Percentiles rank a stretch among this genome's conserved stretches.
Evolutionary conservation across 176 grass and related monocot species (phyloP).

Genomic region (Typha latifolia): DNA sequence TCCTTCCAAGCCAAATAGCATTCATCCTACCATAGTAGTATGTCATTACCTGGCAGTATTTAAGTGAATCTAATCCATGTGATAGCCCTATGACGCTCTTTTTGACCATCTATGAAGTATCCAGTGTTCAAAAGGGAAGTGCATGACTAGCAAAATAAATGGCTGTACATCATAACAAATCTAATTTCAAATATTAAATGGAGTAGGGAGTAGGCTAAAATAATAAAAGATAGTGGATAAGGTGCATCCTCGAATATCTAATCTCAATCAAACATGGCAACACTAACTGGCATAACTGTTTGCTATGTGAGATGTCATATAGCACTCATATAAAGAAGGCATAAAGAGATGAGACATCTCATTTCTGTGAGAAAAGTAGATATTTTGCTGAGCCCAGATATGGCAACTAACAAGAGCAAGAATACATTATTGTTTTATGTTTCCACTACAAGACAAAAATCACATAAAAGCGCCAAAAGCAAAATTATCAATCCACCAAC

Average conservation of each 20-base stretch:
- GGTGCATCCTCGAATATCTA: background rate
- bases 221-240: no score
- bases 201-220: no score
- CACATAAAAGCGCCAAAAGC: slow-evolving; percentile 10
- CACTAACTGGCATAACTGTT: background rate
- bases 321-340: background rate
- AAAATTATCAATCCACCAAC: slow-evolving; percentile 33
- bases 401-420: background rate
- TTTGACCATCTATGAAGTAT: no score
- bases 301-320: background rate
- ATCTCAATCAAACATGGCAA: background rate
- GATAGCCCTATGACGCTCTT: no score
- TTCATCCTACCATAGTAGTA: no score
- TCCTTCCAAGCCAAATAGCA: no score
- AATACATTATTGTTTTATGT: background rate
- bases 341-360: background rate
- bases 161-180: no score
- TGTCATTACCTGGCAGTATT: no score
- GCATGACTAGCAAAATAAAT: no score
- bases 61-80: no score
- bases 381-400: background rate
- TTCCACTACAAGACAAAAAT: background rate
- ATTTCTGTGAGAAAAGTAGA: background rate
- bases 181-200: no score
- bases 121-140: no score